Conservation (phyloP, 768 basidiomycete genomes). For the Lactarius deliciosus region DNA sequence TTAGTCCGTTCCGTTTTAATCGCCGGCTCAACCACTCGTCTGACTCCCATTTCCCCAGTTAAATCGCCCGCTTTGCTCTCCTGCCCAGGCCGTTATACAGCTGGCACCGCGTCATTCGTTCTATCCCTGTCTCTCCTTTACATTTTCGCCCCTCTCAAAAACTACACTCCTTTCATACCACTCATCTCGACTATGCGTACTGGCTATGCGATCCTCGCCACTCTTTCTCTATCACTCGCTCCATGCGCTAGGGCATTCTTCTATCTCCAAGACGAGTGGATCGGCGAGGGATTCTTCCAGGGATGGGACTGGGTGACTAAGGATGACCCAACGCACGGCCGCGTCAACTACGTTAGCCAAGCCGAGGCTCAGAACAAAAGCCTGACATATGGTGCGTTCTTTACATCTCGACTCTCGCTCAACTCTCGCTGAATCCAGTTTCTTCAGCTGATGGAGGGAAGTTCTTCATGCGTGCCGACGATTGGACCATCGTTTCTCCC, state of each 20-base stretch:
- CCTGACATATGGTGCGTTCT: constrained; percentile 47
- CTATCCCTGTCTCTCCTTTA: constrained; percentile 33
- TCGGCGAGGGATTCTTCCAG: constrained; percentile 46
- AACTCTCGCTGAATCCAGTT: not conserved
- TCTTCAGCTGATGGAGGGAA: constrained; percentile 39
- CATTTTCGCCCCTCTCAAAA: constrained; percentile 28
- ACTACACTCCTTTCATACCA: constrained; percentile 27
- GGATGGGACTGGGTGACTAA: constrained; percentile 49
- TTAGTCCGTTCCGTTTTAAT: no score
- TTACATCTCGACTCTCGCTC: not conserved
- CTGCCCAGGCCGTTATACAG: constrained; percentile 5
- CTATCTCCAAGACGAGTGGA: constrained; percentile 25
- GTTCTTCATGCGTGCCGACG: constrained; percentile 61
- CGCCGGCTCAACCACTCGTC: constrained; percentile 5
- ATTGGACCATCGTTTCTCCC: constrained; percentile 38
- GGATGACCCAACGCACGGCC: constrained; percentile 61
- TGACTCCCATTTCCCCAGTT: no score
- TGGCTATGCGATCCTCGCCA: constrained; percentile 31
- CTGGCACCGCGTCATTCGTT: constrained; percentile 24
- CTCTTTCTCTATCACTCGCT: constrained; percentile 8
- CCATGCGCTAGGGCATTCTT: constrained; percentile 15
- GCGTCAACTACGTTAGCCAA: constrained; percentile 56
- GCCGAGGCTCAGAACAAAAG: constrained; percentile 43
- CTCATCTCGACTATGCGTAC: constrained; percentile 37
- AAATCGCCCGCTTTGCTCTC: not conserved